Percentiles rank a stretch among this genome's conserved stretches.
phyloP scores from a whole-genome alignment of 305 asterid genomes.

The Ilex paraguariensis region DNA sequence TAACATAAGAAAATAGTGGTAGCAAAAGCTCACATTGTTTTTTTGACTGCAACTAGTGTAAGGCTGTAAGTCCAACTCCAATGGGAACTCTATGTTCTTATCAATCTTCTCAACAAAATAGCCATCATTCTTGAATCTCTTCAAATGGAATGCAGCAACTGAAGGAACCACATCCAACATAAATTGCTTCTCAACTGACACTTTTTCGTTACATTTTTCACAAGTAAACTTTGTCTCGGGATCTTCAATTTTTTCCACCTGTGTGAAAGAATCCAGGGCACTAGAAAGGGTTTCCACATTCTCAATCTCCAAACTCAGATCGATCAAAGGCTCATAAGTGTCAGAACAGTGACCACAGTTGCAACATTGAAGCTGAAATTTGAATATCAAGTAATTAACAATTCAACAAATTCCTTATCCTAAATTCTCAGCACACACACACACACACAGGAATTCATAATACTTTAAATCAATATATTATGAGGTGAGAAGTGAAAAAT shows the following conservation, averaged over 20 bases:
- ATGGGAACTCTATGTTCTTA: slow-evolving; percentile 68
- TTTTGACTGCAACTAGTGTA: slow-evolving; percentile 34
- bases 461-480: too few species aligned
- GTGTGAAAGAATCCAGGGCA: slow-evolving; percentile 85
- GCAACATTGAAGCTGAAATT: slow-evolving; percentile 71
- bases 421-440: too few species aligned
- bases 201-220: slow-evolving; percentile 73
- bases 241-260: slow-evolving; percentile 79
- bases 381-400: background rate
- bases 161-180: slow-evolving; percentile 60
- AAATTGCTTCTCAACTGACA: slow-evolving; percentile 74
- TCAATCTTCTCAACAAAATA: slow-evolving; percentile 72
- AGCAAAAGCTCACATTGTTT: slow-evolving; percentile 38
- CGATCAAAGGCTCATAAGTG: slow-evolving; percentile 74
- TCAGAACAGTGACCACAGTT: slow-evolving; percentile 78
- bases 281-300: slow-evolving; percentile 46
- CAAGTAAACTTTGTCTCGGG: slow-evolving; percentile 74
- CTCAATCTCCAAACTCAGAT: slow-evolving; percentile 86
- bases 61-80: slow-evolving; percentile 63
- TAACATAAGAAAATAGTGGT: too few species aligned
- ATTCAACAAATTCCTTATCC: too few species aligned
- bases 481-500: too few species aligned
- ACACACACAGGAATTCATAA: too few species aligned
- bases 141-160: slow-evolving; percentile 72
- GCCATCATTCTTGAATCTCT: slow-evolving; percentile 86